phyloP scores from a whole-genome alignment of 306 rosid species.

The Cicer judaicum region DNA sequence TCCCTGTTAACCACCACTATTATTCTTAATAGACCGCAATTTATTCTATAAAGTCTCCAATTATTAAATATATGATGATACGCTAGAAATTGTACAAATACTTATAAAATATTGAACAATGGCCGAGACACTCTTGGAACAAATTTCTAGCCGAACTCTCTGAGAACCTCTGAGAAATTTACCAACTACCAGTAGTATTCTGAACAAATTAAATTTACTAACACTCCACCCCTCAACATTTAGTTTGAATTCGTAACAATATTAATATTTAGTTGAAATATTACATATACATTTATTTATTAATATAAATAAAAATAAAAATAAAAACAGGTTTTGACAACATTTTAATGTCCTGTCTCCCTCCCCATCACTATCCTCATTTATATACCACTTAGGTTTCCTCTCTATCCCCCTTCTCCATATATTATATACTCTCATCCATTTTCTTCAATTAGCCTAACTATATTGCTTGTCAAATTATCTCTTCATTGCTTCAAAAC shows the following conservation, averaged over 20 bases:
- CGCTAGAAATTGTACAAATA: constrained; percentile 24
- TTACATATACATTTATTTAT: too few species aligned
- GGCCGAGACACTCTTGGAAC: constrained; percentile 53
- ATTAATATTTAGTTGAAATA: too few species aligned
- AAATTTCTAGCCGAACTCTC: constrained; percentile 58
- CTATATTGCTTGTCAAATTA: not conserved
- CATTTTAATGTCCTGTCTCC: constrained; percentile 50
- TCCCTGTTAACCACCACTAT: constrained; percentile 32
- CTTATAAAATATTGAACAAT: constrained; percentile 41
- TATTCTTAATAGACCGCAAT: constrained; percentile 44
- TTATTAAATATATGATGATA: constrained; percentile 46
- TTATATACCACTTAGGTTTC: constrained; percentile 54
- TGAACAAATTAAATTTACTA: too few species aligned
- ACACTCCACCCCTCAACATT: too few species aligned
- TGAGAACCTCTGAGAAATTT: constrained; percentile 50
- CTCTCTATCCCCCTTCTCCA: constrained; percentile 39
- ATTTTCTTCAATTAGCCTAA: constrained; percentile 20
- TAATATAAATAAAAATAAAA: too few species aligned
- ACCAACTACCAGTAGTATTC: constrained; percentile 59
- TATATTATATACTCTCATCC: constrained; percentile 5
- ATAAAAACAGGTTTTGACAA: constrained; percentile 42
- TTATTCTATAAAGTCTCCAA: constrained; percentile 39
- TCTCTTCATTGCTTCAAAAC: constrained; percentile 28
- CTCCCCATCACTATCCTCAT: constrained; percentile 47
- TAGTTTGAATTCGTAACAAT: too few species aligned